Evolutionary conservation across 768 basidiomycete species (phyloP).

Genomic region (Lactarius akahatsu): DNA sequence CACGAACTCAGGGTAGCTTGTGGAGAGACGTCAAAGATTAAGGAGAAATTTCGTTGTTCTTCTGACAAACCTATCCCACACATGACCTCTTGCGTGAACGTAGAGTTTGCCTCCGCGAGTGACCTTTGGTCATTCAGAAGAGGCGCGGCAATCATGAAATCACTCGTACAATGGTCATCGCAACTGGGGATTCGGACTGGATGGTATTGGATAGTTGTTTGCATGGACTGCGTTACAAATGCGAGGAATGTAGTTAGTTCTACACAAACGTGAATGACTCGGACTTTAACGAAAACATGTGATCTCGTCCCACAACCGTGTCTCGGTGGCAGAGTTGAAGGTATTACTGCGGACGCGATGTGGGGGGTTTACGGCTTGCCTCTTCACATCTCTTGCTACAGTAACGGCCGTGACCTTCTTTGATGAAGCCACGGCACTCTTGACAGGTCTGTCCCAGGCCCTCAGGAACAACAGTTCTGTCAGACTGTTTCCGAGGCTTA

Average conservation of each 20-base stretch:
- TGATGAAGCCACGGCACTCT: conserved; percentile 15
- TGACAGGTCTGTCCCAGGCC: conserved; percentile 1
- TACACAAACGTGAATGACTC: background rate
- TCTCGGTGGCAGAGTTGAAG: background rate
- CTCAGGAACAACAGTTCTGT: background rate
- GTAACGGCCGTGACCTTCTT: background rate
- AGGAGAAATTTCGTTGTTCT: background rate
- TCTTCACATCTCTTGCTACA: conserved; percentile 9
- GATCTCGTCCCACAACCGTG: background rate
- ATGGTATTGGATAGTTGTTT: background rate
- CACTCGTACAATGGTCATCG: background rate
- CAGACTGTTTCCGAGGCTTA: background rate
- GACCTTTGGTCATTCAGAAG: background rate
- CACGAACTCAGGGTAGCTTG: too few relatives aligned
- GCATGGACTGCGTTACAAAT: background rate
- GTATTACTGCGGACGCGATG: background rate
- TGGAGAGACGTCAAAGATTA: background rate
- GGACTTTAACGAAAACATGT: background rate
- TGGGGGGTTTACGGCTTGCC: background rate
- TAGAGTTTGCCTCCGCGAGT: background rate
- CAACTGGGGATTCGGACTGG: background rate
- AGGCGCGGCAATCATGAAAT: background rate
- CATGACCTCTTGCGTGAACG: background rate
- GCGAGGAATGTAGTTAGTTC: background rate
- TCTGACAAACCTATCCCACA: background rate